Conservation (phyloP, 1,284 basidiomycete genomes). For the Leucoagaricus sp. region DNA sequence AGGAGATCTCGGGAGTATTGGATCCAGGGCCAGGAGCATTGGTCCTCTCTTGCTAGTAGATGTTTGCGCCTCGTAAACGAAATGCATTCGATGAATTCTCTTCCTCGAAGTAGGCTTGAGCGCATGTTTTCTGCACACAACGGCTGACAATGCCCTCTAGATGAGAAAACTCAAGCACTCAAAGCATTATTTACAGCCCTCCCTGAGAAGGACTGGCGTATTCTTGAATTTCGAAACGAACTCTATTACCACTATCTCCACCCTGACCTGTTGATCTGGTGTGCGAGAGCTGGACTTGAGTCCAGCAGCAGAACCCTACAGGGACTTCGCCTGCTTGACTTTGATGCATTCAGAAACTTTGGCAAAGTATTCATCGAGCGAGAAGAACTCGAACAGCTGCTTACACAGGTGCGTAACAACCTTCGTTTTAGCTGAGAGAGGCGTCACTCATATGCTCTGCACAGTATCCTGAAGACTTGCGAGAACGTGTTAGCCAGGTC, state of each 20-base stretch:
- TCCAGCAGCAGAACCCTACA: neutral
- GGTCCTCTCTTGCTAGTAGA: neutral
- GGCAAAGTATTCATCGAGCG: no score
- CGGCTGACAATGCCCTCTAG: neutral
- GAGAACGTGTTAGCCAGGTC: no score
- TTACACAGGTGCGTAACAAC: no score
- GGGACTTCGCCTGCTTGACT: neutral
- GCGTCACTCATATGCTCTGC: no score
- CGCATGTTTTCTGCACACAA: neutral
- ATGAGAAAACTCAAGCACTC: neutral
- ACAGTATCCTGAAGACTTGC: no score
- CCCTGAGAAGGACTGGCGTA: neutral
- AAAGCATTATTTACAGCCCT: neutral
- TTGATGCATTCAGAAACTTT: neutral
- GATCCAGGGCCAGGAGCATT: neutral
- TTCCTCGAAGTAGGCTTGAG: neutral
- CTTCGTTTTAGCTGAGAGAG: no score
- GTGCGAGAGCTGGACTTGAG: neutral
- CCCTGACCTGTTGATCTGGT: neutral
- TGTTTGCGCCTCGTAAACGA: neutral
- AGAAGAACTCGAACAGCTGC: no score
- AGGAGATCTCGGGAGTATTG: neutral
- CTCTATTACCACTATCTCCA: neutral
- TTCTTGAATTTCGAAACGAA: neutral
- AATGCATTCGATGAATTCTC: neutral